A percentile compares a stretch with the other conserved stretches of the same genome.
These are phyloP conservation scores for Cyclotella sp. DNA, from an alignment of 108 stramenopile genomes.

Conservation along the genomic window DNA sequence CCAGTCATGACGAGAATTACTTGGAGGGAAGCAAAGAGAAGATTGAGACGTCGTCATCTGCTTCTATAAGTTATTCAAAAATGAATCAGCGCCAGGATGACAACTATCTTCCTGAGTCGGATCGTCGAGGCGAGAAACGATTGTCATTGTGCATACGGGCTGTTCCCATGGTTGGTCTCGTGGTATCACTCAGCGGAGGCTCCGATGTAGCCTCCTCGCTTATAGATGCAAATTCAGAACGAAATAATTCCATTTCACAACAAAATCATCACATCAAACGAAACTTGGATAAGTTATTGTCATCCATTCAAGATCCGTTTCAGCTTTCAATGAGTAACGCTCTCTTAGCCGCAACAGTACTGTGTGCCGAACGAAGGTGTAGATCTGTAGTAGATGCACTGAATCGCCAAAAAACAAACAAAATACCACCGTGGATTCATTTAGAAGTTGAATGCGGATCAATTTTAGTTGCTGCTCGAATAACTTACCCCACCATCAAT, in stretches of 20 bases:
- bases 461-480: conserved; percentile 74
- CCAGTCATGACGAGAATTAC: neutral
- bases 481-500: conserved; percentile 52
- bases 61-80: conserved; percentile 9
- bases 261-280: conserved; percentile 56
- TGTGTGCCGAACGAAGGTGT: conserved; percentile 86
- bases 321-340: conserved; percentile 84
- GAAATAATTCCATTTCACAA: conserved; percentile 26
- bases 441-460: conserved; percentile 76
- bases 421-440: conserved; percentile 78
- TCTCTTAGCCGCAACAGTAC: conserved; percentile 76
- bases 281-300: conserved; percentile 66
- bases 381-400: conserved; percentile 73
- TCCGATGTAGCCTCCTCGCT: conserved; percentile 21
- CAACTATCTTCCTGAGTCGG: conserved; percentile 42
- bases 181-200: conserved; percentile 82
- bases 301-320: conserved; percentile 85
- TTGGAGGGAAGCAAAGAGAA: conserved; percentile 16
- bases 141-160: conserved; percentile 79
- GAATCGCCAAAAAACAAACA: conserved; percentile 30
- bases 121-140: conserved; percentile 54
- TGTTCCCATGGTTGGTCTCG: conserved; percentile 67
- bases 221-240: neutral
- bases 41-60: conserved; percentile 28
- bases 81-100: conserved; percentile 25